A percentile compares a stretch with the other conserved stretches of the same genome.
Evolutionary conservation across 2,329 filamentous ascomycete genomes (phyloP).

Genomic region (Calonectria ilicicola): DNA sequence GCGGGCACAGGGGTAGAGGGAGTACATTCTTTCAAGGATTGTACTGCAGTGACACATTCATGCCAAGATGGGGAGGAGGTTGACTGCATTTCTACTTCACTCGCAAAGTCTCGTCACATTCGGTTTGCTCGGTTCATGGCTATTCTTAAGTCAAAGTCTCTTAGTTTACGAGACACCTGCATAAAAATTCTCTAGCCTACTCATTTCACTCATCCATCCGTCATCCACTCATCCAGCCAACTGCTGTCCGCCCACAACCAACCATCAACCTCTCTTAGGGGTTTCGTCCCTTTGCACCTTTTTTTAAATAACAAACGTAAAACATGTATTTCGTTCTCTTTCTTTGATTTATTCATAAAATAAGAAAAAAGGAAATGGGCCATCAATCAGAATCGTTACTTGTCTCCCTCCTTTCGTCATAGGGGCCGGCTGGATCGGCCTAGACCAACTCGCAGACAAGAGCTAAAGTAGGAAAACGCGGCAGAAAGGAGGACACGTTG

Average conservation of each 20-base stretch:
- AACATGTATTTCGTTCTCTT: conserved; percentile 26
- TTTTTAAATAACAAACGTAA: conserved; percentile 14
- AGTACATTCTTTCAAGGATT: too few relatives aligned
- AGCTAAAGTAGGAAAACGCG: background rate
- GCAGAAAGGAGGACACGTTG: background rate
- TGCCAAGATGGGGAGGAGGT: too few relatives aligned
- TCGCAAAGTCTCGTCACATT: background rate
- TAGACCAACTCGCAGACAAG: background rate
- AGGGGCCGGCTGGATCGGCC: conserved; percentile 9
- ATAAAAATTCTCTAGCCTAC: conserved; percentile 20
- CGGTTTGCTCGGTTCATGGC: background rate
- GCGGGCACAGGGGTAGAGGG: too few relatives aligned
- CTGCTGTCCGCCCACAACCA: conserved; percentile 3
- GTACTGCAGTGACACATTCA: too few relatives aligned
- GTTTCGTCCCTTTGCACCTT: conserved; percentile 3
- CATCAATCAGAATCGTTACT: conserved; percentile 17
- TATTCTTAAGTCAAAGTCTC: conserved; percentile 14
- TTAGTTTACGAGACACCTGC: conserved; percentile 25
- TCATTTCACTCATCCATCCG: conserved; percentile 16
- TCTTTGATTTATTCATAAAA: conserved; percentile 27
- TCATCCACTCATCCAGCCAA: conserved; percentile 15
- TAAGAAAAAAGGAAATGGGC: conserved; percentile 11
- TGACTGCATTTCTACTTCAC: background rate
- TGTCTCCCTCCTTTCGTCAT: conserved; percentile 10
- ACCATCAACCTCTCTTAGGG: background rate